phyloP scores from a whole-genome alignment of 2,329 filamentous ascomycete species.

The Exophiala dermatitidis region DNA sequence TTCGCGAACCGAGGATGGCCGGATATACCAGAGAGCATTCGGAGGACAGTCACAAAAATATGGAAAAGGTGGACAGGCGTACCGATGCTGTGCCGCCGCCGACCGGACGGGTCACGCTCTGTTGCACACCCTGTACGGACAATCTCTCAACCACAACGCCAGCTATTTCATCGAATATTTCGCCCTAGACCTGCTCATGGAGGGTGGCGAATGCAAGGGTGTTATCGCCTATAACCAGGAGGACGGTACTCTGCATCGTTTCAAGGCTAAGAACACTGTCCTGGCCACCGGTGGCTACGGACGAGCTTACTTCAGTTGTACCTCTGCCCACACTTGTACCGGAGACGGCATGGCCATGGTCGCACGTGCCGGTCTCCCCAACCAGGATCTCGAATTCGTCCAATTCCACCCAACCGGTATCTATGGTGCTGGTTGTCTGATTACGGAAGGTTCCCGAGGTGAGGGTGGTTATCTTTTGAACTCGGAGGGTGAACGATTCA shows the following conservation, averaged over 20 bases:
- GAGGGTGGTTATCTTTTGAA: slow-evolving; percentile 97
- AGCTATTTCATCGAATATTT: slow-evolving; percentile 99
- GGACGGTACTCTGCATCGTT: slow-evolving; percentile 93
- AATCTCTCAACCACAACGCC: slow-evolving; percentile 93
- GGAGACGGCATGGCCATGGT: slow-evolving; percentile 99
- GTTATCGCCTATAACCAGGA: slow-evolving; percentile 98
- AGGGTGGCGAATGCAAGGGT: slow-evolving; percentile 93
- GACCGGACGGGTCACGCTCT: slow-evolving; percentile 96
- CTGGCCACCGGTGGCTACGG: slow-evolving; percentile 96
- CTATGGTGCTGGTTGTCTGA: slow-evolving; percentile 95
- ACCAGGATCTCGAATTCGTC: slow-evolving; percentile 99
- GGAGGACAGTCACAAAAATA: slow-evolving; percentile 93
- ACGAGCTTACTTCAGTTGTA: slow-evolving; percentile 96
- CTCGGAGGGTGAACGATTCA: slow-evolving; percentile 96
- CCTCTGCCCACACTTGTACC: slow-evolving; percentile 95
- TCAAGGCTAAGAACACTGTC: slow-evolving; percentile 94
- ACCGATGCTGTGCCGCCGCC: slow-evolving; percentile 91
- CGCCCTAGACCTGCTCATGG: slow-evolving; percentile 93
- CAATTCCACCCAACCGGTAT: slow-evolving; percentile 99
- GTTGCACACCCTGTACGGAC: slow-evolving; percentile 95
- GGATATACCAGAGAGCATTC: slow-evolving; percentile 97
- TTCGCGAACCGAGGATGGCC: slow-evolving; percentile 84
- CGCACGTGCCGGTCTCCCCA: slow-evolving; percentile 89
- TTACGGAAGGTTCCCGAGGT: slow-evolving; percentile 94
- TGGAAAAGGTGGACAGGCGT: slow-evolving; percentile 95